Percentiles rank a stretch among this genome's conserved stretches.
phyloP scores from a whole-genome alignment of 2,329 filamentous ascomycete genomes.

The Pseudomassariella vexata region DNA sequence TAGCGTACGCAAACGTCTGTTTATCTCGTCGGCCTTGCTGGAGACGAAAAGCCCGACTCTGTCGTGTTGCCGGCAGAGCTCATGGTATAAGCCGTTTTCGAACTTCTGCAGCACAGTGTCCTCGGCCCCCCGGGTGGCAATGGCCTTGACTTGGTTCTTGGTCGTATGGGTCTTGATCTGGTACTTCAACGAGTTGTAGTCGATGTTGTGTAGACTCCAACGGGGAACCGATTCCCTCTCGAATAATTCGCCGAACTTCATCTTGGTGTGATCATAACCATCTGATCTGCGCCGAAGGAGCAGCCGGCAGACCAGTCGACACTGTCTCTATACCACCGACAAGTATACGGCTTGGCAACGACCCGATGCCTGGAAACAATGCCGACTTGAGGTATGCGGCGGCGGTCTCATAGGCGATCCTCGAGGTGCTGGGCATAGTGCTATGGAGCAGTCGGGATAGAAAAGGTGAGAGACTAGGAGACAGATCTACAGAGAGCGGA shows the following conservation, averaged over 20 bases:
- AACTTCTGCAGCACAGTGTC: slow-evolving; percentile 56
- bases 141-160: slow-evolving; percentile 60
- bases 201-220: slow-evolving; percentile 82
- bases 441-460: too few relatives aligned
- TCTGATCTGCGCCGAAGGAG: too few relatives aligned
- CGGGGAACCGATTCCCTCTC: slow-evolving; percentile 72
- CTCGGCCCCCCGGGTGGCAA: slow-evolving; percentile 67
- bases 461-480: too few relatives aligned
- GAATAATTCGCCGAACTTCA: slow-evolving; percentile 75
- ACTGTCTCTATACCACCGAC: too few relatives aligned
- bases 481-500: too few relatives aligned
- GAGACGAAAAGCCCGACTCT: slow-evolving; percentile 72
- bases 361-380: too few relatives aligned
- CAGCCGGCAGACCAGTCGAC: too few relatives aligned
- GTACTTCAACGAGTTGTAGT: slow-evolving; percentile 82
- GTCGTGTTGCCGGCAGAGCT: slow-evolving; percentile 70
- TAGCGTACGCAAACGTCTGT: slow-evolving; percentile 58
- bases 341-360: too few relatives aligned
- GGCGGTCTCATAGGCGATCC: too few relatives aligned
- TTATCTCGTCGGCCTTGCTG: slow-evolving; percentile 76
- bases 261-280: too few relatives aligned
- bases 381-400: too few relatives aligned
- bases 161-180: slow-evolving; percentile 78
- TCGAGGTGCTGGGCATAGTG: too few relatives aligned
- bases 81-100: slow-evolving; percentile 64